phyloP scores from a whole-genome alignment of 352 stramenopile species.

The Blastocystis hominis region DNA sequence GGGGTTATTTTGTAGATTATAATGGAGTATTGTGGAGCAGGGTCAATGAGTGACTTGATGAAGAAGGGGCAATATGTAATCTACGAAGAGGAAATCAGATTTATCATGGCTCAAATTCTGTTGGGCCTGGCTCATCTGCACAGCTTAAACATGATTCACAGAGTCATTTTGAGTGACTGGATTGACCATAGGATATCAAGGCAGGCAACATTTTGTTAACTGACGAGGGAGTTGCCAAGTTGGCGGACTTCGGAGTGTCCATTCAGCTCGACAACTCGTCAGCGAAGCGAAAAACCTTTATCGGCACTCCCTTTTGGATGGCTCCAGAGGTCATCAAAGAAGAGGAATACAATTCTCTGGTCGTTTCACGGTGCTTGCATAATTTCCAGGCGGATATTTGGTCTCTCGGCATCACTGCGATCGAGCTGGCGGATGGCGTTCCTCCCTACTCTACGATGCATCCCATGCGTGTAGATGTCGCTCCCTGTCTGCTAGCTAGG shows the following conservation, averaged over 20 bases:
- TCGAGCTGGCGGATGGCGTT: slow-evolving; percentile 93
- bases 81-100: slow-evolving; percentile 52
- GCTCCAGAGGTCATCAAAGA: slow-evolving; percentile 2
- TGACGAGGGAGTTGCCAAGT: slow-evolving; percentile 59
- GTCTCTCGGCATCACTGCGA: slow-evolving; percentile 91
- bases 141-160: slow-evolving; percentile 60
- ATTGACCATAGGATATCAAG: slow-evolving; percentile 60
- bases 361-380: not conserved
- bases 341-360: not conserved
- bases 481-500: slow-evolving; percentile 55
- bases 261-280: slow-evolving; percentile 86
- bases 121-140: slow-evolving; percentile 61
- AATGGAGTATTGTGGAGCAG: slow-evolving; percentile 60
- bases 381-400: slow-evolving; percentile 79
- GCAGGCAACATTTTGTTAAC: slow-evolving; percentile 62
- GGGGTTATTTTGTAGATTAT: slow-evolving; percentile 58
- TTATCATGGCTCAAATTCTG: slow-evolving; percentile 39
- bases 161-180: not conserved
- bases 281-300: slow-evolving; percentile 89
- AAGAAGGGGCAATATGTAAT: not conserved
- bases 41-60: slow-evolving; percentile 58
- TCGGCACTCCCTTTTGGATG: slow-evolving; percentile 66
- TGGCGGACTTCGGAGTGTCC: slow-evolving; percentile 69
- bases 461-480: slow-evolving; percentile 73
- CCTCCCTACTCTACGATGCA: slow-evolving; percentile 87